Evolutionary conservation across 164 flowering plant species (phyloP).

Genomic region (Tinospora cordifolia): DNA sequence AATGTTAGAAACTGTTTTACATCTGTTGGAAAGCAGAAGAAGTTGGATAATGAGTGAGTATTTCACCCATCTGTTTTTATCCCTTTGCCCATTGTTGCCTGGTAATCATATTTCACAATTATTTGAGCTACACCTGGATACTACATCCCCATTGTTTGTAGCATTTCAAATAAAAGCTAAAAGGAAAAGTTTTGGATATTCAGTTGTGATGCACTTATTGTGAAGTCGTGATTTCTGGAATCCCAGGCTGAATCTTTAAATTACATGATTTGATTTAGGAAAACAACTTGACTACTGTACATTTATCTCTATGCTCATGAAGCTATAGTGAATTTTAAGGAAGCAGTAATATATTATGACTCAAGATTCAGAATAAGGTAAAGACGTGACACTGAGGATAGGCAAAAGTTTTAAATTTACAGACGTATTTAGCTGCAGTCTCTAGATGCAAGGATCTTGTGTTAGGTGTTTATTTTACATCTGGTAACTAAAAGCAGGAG

Average conservation of each 20-base stretch:
- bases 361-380: no score
- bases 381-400: not conserved
- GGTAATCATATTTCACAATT: not conserved
- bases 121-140: slow-evolving; percentile 9
- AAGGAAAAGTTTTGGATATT: no score
- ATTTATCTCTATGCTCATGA: no score
- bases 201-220: no score
- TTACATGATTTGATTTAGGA: no score
- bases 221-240: no score
- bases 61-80: not conserved
- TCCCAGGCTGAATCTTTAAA: no score
- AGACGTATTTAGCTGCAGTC: not conserved
- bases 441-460: not conserved
- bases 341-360: no score
- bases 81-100: slow-evolving; percentile 4
- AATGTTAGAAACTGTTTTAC: no score
- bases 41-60: not conserved
- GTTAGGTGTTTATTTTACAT: no score
- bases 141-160: not conserved
- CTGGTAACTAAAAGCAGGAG: not conserved
- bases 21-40: not conserved
- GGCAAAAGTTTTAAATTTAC: not conserved
- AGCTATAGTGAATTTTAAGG: no score
- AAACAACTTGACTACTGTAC: no score
- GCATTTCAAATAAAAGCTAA: not conserved